Evolutionary conservation across 805 yeast species (phyloP), one percentile per base, ranked within the genome.

Genomic region (Cyberlindnera lachancei): DNA sequence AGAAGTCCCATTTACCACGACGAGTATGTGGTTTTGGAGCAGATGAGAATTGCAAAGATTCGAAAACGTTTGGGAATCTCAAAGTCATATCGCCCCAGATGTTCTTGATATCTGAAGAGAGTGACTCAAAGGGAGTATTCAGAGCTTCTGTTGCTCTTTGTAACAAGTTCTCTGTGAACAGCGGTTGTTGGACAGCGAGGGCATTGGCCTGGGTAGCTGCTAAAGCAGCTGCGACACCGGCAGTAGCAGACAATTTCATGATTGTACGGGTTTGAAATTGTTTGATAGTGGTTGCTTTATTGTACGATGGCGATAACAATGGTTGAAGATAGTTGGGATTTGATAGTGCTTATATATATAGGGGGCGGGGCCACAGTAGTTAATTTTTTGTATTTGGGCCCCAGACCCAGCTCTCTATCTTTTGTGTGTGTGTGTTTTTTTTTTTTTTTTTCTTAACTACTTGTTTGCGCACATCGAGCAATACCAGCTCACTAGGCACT

Each of bases 71-170:
- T 16, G 88, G 88, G 58, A 70, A 80, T 31, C 61, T 56, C 46
- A 65, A 35, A 23, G 79, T 60, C 75, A 79, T 70, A 25, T 79
- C 86, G 18, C 69, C 48, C 88, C 88, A 80, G 20, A 70, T 49
- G 17, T 52, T 38, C 49, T 70, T 67, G 30, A 78, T 55, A 10
- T 68, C 75, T 5, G 58, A 50, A 13, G 80, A 62, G 27, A 78
- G 45, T 12, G 62, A 42, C 18, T 68, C 73, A 18, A 68, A 35
- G 4, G 79, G 72, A 40, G 73, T 64, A 34, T 71, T 67, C 45
- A 75, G 53, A 19, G 68, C 67, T 25, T 61, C 60, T 14, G 78
- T 62, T 32, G 77, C 77, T 34, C 71, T 57, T 28, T 59, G 60
- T 31, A 73, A 45, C 24, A 73, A 48, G 49, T 46, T 49, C n/a